Evolutionary conservation across 108 stramenopile genomes (phyloP), one percentile per base, ranked within the genome.

Genomic region (Mayamaea pseudoterrestris): DNA sequence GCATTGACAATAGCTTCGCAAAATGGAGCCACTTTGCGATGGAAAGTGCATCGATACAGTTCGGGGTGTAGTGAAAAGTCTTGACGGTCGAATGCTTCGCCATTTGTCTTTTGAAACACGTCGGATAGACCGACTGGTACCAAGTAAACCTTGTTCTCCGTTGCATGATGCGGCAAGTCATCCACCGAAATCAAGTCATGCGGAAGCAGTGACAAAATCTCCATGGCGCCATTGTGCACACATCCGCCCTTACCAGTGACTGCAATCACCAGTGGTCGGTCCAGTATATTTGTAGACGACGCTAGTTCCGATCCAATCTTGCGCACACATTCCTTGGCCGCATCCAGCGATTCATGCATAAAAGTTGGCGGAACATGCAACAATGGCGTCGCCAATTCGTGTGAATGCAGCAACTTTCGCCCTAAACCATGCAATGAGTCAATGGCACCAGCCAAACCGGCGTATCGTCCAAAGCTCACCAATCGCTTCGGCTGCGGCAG

Each of bases 391-490:
- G 65, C 64, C 48, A 44, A 59, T 4, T 77, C 71, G 14, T 22
- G n/a, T 42, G 58, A 47, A 29, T 64, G 50, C 27, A 93, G 50
- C 11, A 89, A 58, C n/a, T 75, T 76, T 47, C 78, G 65, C 8
- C 92, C 92, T 3, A 89, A 44, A 23, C 70, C 79, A 42, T 82
- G 81, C 30, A 89, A 63, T 4, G 64, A 64, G 60, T 93, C 82
- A 13, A 87, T 68, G 69, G 71, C 78, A 20, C 86, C 92, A 4
- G 92, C 92, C 13, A 77, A 57, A n/a, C 92, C 92, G 1, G 86
- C 92, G 55, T 65, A 93, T 34, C 68, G 52, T n/a, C 92, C 92
- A 57, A 93, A 93, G n/a, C 82, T 79, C 34, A 93, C 83, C 8
- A 74, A 45, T n/a, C 86, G 78, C 45, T 71, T 48, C 26, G 29